Percentiles rank a stretch among this genome's conserved stretches.
Evolutionary conservation across 164 flowering plant species (phyloP).

Genomic region (Vitis amurensis): DNA sequence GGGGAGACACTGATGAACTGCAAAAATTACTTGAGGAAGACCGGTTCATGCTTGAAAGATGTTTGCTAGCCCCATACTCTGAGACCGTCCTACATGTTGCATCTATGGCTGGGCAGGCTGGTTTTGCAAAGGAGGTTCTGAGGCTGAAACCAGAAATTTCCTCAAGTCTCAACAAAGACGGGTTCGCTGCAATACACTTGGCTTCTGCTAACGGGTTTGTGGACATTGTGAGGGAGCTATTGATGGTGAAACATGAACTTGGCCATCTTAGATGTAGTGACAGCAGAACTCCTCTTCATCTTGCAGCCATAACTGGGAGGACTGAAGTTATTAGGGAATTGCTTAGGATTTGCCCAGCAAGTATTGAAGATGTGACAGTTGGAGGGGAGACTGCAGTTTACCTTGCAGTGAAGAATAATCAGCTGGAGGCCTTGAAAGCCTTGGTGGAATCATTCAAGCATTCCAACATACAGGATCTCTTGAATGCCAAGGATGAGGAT

Average conservation of each 20-base stretch:
- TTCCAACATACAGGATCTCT: neutral
- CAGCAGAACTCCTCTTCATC: constrained; percentile 1
- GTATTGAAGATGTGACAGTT: neutral
- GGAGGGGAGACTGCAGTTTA: constrained; percentile 9
- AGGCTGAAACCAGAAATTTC: constrained; percentile 1
- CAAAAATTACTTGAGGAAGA: too few relatives aligned
- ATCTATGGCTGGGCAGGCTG: neutral
- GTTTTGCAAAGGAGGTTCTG: neutral
- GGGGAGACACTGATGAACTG: too few relatives aligned
- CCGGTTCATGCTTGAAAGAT: too few relatives aligned
- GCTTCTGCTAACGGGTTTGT: neutral
- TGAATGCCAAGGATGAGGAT: neutral
- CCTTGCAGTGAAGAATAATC: constrained; percentile 8
- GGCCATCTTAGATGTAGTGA: neutral
- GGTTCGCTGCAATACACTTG: neutral
- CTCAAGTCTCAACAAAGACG: neutral
- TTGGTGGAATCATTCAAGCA: constrained; percentile 3
- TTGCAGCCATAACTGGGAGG: neutral
- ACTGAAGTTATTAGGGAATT: constrained; percentile 1
- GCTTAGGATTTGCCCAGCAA: neutral
- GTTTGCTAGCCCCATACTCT: too few relatives aligned
- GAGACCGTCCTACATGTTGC: too few relatives aligned
- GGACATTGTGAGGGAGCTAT: constrained; percentile 5
- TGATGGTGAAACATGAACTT: neutral
- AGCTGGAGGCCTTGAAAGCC: neutral